These are phyloP conservation scores for Ophiostoma sp. DNA, from an alignment of 2,329 filamentous ascomycete species.

Conservation along the genomic window DNA sequence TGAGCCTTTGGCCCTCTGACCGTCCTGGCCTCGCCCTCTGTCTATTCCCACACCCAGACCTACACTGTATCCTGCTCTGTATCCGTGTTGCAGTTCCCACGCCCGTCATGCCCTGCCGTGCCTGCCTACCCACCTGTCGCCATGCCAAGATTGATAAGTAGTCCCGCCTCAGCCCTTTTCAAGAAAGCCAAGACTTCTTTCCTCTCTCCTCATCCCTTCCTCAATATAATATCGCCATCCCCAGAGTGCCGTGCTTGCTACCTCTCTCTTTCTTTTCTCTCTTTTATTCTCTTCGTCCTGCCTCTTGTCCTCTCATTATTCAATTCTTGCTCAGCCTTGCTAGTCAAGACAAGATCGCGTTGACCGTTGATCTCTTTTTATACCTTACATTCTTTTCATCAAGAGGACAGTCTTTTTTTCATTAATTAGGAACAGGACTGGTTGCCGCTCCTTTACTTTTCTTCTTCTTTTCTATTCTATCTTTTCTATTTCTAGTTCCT, in stretches of 20 bases:
- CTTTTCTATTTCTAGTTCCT: not conserved
- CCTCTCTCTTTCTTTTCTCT: constrained; percentile 20
- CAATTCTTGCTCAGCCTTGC: constrained; percentile 28
- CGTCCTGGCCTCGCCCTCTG: not conserved
- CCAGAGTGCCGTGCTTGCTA: constrained; percentile 20
- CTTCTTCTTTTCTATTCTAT: not conserved
- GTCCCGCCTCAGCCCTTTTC: constrained; percentile 11
- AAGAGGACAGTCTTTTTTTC: constrained; percentile 21
- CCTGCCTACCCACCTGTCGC: constrained; percentile 14
- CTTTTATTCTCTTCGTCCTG: constrained; percentile 20
- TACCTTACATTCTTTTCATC: constrained; percentile 25
- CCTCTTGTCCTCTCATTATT: constrained; percentile 22
- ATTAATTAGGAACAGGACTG: constrained; percentile 22
- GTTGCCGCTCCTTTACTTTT: constrained; percentile 21
- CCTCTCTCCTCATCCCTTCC: constrained; percentile 17
- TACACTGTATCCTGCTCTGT: too few species aligned
- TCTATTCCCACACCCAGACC: not conserved
- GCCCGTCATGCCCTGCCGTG: not conserved
- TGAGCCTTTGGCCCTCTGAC: not conserved
- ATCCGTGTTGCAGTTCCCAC: not conserved
- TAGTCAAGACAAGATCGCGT: constrained; percentile 33
- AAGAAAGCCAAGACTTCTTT: constrained; percentile 14
- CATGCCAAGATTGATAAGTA: constrained; percentile 29
- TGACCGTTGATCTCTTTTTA: constrained; percentile 32
- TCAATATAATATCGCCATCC: constrained; percentile 24